A percentile compares a stretch with the other conserved stretches of the same genome.
Conservation (phyloP, 2,329 filamentous ascomycete species). For the Pseudofabraea citricarpa region DNA sequence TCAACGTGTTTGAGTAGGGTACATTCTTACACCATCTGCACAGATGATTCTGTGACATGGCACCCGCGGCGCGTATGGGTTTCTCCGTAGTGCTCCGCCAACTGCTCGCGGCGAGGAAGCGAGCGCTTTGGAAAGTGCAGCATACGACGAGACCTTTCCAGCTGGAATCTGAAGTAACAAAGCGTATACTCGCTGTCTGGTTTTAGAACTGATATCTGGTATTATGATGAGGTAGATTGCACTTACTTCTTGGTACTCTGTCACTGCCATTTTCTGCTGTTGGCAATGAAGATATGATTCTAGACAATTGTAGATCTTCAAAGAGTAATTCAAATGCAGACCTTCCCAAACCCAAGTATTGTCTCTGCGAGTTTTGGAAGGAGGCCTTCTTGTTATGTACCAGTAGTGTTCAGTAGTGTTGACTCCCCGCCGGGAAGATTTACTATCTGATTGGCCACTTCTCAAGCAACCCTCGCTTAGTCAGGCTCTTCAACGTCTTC, state of each 20-base stretch:
- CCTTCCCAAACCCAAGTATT: too few relatives aligned
- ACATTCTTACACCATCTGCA: slow-evolving; percentile 41
- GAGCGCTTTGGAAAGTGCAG: slow-evolving; percentile 49
- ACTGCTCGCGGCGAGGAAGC: slow-evolving; percentile 57
- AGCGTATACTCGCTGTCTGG: slow-evolving; percentile 40
- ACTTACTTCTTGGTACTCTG: slow-evolving; percentile 19
- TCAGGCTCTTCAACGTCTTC: slow-evolving; percentile 1
- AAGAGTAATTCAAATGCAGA: too few relatives aligned
- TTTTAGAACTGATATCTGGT: background rate
- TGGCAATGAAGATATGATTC: too few relatives aligned
- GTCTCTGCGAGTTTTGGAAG: too few relatives aligned
- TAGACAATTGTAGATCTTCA: too few relatives aligned
- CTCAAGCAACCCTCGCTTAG: slow-evolving; percentile 13
- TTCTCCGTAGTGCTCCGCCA: slow-evolving; percentile 53
- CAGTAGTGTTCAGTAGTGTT: too few relatives aligned
- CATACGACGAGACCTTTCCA: slow-evolving; percentile 57
- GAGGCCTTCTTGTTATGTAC: too few relatives aligned
- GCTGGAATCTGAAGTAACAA: slow-evolving; percentile 55
- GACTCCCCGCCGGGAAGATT: too few relatives aligned
- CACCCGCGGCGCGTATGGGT: slow-evolving; percentile 59
- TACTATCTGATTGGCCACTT: slow-evolving; percentile 22
- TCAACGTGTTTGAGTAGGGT: background rate
- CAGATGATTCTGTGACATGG: slow-evolving; percentile 58
- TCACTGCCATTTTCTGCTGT: slow-evolving; percentile 13
- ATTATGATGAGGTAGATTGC: background rate